Evolutionary conservation across 2,329 filamentous ascomycete genomes (phyloP).

Genomic region (Pestalotiopsis sp.): DNA sequence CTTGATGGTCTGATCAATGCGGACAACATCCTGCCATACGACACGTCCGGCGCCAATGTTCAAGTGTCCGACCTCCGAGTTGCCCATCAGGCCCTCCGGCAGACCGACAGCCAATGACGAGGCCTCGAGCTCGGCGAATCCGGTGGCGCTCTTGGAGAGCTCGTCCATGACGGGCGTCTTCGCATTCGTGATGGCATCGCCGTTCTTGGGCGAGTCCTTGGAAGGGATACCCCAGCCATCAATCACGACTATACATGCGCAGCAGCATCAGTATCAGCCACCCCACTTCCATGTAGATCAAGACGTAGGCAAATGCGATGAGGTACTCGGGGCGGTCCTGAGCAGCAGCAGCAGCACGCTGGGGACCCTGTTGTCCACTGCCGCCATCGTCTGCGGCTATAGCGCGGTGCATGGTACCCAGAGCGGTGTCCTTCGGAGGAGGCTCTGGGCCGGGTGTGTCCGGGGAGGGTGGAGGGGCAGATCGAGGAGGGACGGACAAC

Average conservation of each 20-base stretch:
- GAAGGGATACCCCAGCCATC: constrained; percentile 95
- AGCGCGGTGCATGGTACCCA: neutral
- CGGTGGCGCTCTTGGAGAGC: constrained; percentile 79
- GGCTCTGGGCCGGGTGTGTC: constrained; percentile 9
- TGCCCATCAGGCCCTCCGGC: constrained; percentile 97
- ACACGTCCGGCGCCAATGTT: constrained; percentile 98
- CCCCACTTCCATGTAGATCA: constrained; percentile 58
- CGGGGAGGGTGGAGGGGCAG: constrained; percentile 21
- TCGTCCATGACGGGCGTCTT: constrained; percentile 94
- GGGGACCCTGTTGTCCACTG: constrained; percentile 20
- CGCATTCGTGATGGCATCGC: constrained; percentile 93
- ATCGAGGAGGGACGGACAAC: constrained; percentile 40
- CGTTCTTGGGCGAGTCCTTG: constrained; percentile 78
- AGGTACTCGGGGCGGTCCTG: constrained; percentile 35
- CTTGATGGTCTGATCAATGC: constrained; percentile 93
- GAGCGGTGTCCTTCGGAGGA: constrained; percentile 6
- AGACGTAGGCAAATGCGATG: constrained; percentile 51
- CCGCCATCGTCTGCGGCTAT: constrained; percentile 1
- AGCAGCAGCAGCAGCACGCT: constrained; percentile 5
- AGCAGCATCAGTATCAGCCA: constrained; percentile 53
- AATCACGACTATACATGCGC: constrained; percentile 77
- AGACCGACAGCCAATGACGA: constrained; percentile 95
- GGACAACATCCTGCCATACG: constrained; percentile 97
- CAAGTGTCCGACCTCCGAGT: constrained; percentile 97
- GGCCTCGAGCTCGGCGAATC: constrained; percentile 91